Evolutionary conservation across 495 filamentous ascomycete genomes (phyloP), one percentile per base, ranked within the genome.

Genomic region (Tuber magnatum): DNA sequence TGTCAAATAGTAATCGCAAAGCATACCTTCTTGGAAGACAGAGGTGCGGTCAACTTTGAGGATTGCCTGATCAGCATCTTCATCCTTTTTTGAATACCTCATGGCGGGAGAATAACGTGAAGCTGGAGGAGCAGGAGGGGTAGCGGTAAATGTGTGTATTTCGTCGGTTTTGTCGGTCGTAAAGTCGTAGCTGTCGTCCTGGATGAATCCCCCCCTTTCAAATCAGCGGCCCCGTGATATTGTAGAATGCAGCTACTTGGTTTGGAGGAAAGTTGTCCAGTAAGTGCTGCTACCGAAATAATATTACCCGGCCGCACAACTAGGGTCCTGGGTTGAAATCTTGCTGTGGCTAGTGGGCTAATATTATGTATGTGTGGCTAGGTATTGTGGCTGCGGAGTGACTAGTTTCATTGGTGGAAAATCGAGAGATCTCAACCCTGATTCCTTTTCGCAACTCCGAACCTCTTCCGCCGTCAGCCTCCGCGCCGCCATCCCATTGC

Each of bases 41-140:
- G 94, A 93, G 75, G 95, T 98, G 82, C 96, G 92, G 86, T 99
- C 95, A 77, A 99, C 92, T 87, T 93, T 95, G 87, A 97, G 90
- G 87, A 96, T 89, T 81, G 92, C 89, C 85, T 91, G 90, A 82
- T 97, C 93, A 84, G 90, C 93, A 88, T 98, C 94, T 87, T 98
- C 94, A 84, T 98, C 94, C 87, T 97, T 98, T 88, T 97, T 97
- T 85, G 92, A 91, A 89, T 97, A 97, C 85, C 90, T 95, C 94
- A 97, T 97, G 84, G 73, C 72, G 75, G 65, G 76, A 75, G 69
- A 65, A 65, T 28, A 41, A 35, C 32, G 28, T 71, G 74, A 38
- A 39, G 76, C 72, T 69, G 71, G 71, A 75, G 68, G 48, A 24
- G 75, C 28, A 70, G 72, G 72, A 70, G 35, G 41, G 71, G 69